These are phyloP conservation scores for Ulmus americana DNA, from an alignment of 331 rosid genomes.

Conservation along the genomic window DNA sequence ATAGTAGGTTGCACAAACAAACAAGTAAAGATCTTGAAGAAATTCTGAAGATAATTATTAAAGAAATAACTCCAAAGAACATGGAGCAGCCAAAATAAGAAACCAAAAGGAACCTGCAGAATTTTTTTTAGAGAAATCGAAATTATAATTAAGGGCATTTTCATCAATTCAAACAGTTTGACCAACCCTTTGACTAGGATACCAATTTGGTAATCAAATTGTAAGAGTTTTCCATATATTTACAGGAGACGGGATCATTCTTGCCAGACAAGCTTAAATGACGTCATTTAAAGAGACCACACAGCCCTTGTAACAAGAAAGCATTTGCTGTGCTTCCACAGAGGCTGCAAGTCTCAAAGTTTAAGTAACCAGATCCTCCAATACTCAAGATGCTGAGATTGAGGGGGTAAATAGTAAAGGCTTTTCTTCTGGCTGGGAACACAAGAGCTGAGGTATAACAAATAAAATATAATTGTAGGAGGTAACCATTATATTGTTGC, in stretches of 20 bases:
- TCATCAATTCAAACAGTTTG: too few relatives aligned
- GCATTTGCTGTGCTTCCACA: background rate
- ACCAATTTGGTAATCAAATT: too few relatives aligned
- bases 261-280: too few relatives aligned
- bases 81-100: background rate
- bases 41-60: background rate
- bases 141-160: background rate
- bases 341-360: too few relatives aligned
- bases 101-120: background rate
- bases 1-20: background rate
- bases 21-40: background rate
- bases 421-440: background rate
- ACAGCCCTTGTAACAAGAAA: too few relatives aligned
- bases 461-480: background rate
- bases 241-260: too few relatives aligned
- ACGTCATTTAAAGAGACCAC: too few relatives aligned
- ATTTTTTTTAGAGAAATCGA: background rate
- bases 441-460: background rate
- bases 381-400: background rate
- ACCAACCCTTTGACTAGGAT: too few relatives aligned
- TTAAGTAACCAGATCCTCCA: too few relatives aligned
- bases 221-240: too few relatives aligned
- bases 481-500: conserved; percentile 34
- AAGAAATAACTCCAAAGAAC: background rate
- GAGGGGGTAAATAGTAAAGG: background rate